Percentiles rank a stretch among this genome's conserved stretches.
Evolutionary conservation across 2,329 filamentous ascomycete genomes (phyloP).

Genomic region (Fusarium ambrosium): DNA sequence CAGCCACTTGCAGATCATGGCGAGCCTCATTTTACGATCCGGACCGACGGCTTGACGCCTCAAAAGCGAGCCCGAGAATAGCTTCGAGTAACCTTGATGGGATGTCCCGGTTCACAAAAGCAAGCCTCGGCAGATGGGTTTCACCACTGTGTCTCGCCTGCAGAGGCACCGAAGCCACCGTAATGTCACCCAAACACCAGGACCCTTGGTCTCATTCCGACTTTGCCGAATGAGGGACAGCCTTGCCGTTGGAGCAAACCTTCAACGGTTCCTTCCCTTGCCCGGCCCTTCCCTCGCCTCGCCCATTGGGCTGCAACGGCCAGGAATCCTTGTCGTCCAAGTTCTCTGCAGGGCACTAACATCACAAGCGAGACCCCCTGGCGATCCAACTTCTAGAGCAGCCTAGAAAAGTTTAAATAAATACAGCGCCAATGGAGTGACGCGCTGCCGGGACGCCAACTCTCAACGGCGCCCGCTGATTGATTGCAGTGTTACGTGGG

Average conservation of each 20-base stretch:
- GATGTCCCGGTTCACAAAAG: not conserved
- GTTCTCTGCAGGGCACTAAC: not conserved
- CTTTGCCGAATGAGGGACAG: not conserved
- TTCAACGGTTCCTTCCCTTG: not conserved
- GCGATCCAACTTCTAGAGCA: not conserved
- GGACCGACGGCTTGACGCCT: not conserved
- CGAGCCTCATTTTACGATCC: not conserved
- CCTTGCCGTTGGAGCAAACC: not conserved
- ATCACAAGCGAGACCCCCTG: conserved; percentile 10
- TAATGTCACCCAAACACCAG: not conserved
- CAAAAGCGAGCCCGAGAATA: not conserved
- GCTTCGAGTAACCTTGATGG: not conserved
- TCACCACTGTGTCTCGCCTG: not conserved
- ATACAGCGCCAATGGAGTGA: conserved; percentile 13
- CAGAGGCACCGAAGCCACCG: not conserved
- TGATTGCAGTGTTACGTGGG: not conserved
- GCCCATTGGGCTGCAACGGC: not conserved
- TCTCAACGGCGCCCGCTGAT: conserved; percentile 21
- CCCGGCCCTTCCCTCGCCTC: not conserved
- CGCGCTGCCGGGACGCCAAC: not conserved
- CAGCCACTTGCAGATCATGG: not conserved
- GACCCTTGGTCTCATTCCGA: not conserved
- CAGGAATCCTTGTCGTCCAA: not conserved
- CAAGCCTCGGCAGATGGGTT: not conserved
- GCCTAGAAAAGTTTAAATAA: conserved; percentile 2